Evolutionary conservation across 305 asterid species (phyloP).

Genomic region (Fraxinus sp.): DNA sequence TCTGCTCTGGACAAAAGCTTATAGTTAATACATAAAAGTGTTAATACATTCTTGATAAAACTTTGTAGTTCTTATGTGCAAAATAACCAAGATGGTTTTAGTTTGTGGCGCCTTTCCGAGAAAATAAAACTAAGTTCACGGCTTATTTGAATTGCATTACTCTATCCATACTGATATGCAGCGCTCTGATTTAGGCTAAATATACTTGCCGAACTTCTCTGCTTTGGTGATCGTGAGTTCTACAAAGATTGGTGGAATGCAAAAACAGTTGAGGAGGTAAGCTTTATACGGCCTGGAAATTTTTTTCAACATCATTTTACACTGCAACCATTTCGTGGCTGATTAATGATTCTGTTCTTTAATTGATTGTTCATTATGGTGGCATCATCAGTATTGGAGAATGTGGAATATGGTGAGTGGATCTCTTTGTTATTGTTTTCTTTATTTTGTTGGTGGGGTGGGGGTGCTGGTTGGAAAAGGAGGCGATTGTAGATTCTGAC

Average conservation of each 20-base stretch:
- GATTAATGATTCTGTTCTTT: slow-evolving; percentile 26
- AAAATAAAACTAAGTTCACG: slow-evolving; percentile 18
- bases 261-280: slow-evolving; percentile 92
- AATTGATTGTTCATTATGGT: slow-evolving; percentile 32
- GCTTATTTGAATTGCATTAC: slow-evolving; percentile 18
- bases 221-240: slow-evolving; percentile 98
- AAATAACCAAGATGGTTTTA: neutral
- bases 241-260: slow-evolving; percentile 99
- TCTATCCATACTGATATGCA: slow-evolving; percentile 40
- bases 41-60: neutral
- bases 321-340: slow-evolving; percentile 26
- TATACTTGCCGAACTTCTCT: slow-evolving; percentile 89
- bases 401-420: slow-evolving; percentile 97
- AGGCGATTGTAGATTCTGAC: neutral
- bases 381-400: slow-evolving; percentile 88
- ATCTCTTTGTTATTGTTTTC: slow-evolving; percentile 18
- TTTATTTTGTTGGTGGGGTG: neutral
- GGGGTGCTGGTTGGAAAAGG: neutral
- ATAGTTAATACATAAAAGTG: neutral
- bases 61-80: neutral
- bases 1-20: slow-evolving; percentile 8
- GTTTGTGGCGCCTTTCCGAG: slow-evolving; percentile 11
- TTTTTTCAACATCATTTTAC: neutral
- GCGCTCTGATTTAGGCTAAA: slow-evolving; percentile 75
- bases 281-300: neutral